These are phyloP conservation scores for Solanum microdontum DNA, from an alignment of 257 asterid genomes.

Conservation along the genomic window DNA sequence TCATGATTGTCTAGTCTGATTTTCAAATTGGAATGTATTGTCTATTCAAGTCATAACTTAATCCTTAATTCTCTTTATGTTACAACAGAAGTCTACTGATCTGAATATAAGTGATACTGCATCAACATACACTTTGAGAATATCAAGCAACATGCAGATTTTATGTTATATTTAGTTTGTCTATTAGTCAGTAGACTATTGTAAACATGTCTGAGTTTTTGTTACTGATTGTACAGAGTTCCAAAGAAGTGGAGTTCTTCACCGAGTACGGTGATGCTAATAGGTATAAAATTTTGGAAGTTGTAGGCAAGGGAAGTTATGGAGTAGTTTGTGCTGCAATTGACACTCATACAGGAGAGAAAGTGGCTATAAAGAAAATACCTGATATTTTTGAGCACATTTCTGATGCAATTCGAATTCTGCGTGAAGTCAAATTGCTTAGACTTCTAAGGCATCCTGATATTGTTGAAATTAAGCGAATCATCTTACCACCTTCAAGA, in stretches of 20 bases:
- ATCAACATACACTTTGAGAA: not conserved
- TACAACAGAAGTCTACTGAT: not conserved
- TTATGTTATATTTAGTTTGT: not conserved
- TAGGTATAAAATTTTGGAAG: conserved; percentile 74
- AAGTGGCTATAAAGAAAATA: conserved; percentile 89
- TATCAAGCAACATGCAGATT: not conserved
- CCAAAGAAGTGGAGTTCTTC: conserved; percentile 60
- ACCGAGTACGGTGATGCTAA: conserved; percentile 83
- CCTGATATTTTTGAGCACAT: conserved; percentile 72
- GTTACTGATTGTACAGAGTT: conserved; percentile 27
- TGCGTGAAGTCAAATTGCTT: conserved; percentile 86
- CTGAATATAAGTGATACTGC: not conserved
- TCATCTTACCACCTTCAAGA: conserved; percentile 81
- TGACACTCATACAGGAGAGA: conserved; percentile 84
- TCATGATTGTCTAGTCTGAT: not conserved
- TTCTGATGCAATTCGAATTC: conserved; percentile 78
- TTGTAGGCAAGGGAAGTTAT: conserved; percentile 87
- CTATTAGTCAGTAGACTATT: not conserved
- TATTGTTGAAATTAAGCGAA: conserved; percentile 84
- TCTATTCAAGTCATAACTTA: not conserved
- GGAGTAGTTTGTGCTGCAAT: conserved; percentile 94
- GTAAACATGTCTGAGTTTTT: not conserved
- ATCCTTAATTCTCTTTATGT: not conserved
- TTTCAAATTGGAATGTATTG: not conserved
- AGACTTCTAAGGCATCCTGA: conserved; percentile 84